A percentile compares a stretch with the other conserved stretches of the same genome.
Evolutionary conservation across 345 rosid genomes (phyloP).

Genomic region (Syzygium jambos): DNA sequence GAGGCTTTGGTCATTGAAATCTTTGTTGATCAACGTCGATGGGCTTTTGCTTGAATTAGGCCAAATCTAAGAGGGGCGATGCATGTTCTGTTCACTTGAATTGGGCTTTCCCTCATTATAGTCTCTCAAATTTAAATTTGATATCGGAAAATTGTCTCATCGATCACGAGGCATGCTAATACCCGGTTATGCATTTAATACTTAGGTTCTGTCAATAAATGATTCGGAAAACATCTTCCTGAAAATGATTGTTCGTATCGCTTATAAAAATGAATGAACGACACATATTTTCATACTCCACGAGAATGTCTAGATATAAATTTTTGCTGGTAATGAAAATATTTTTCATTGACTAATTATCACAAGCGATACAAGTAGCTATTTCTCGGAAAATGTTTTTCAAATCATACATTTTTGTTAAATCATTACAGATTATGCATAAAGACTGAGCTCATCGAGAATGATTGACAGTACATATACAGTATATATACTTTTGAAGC

Average conservation of each 20-base stretch:
- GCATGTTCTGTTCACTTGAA: not conserved
- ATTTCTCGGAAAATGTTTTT: not conserved
- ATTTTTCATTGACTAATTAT: not conserved
- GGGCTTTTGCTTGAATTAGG: not conserved
- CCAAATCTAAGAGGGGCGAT: not conserved
- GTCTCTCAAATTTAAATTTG: not conserved
- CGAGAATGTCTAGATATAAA: not conserved
- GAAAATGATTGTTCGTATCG: not conserved
- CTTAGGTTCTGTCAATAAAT: not conserved
- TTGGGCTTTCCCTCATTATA: not conserved
- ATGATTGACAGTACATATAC: no score
- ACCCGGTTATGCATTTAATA: not conserved
- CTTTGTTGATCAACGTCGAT: not conserved
- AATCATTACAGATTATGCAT: not conserved
- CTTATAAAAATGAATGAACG: no score
- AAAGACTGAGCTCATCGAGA: not conserved
- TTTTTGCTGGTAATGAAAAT: accelerated
- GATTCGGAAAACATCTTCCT: no score
- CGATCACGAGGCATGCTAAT: not conserved
- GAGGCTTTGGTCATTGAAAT: not conserved
- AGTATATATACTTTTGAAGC: not conserved
- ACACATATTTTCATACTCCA: no score
- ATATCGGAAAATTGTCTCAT: not conserved
- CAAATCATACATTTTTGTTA: no score
- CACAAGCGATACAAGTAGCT: accelerated